These are phyloP conservation scores for Sherardia arvensis DNA, from an alignment of 257 asterid species.

Conservation along the genomic window DNA sequence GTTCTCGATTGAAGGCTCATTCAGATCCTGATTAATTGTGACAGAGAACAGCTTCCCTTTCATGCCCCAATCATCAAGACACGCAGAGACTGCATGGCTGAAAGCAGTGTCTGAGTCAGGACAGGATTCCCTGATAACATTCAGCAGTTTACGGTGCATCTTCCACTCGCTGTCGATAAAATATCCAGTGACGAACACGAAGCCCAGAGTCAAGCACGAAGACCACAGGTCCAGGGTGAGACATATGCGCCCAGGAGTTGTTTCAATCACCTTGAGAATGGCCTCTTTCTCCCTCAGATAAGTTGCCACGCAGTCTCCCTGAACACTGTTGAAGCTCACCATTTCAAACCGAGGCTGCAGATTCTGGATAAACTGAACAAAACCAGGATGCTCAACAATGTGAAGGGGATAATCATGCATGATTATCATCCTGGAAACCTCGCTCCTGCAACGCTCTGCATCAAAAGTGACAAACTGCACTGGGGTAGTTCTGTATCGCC, in stretches of 20 bases:
- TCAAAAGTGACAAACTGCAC: slow-evolving; percentile 56
- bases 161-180: slow-evolving; percentile 88
- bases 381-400: slow-evolving; percentile 96
- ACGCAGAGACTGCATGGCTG: slow-evolving; percentile 82
- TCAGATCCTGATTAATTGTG: slow-evolving; percentile 53
- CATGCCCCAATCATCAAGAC: slow-evolving; percentile 86
- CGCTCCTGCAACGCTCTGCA: slow-evolving; percentile 75
- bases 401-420: slow-evolving; percentile 96
- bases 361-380: slow-evolving; percentile 70
- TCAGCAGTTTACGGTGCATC: slow-evolving; percentile 74
- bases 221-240: slow-evolving; percentile 87
- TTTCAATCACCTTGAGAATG: slow-evolving; percentile 65
- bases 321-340: slow-evolving; percentile 88
- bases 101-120: slow-evolving; percentile 83
- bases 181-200: slow-evolving; percentile 70
- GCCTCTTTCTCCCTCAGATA: slow-evolving; percentile 69
- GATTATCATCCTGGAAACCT: slow-evolving; percentile 83
- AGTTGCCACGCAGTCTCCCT: slow-evolving; percentile 89
- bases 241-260: slow-evolving; percentile 75
- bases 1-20: slow-evolving; percentile 52
- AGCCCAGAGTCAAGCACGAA: slow-evolving; percentile 51
- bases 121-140: slow-evolving; percentile 78
- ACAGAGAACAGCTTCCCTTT: slow-evolving; percentile 79
- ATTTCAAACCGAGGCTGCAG: slow-evolving; percentile 90
- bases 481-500: slow-evolving; percentile 59